Conservation (phyloP, 805 yeast species). For the Candida tallmaniae region DNA sequence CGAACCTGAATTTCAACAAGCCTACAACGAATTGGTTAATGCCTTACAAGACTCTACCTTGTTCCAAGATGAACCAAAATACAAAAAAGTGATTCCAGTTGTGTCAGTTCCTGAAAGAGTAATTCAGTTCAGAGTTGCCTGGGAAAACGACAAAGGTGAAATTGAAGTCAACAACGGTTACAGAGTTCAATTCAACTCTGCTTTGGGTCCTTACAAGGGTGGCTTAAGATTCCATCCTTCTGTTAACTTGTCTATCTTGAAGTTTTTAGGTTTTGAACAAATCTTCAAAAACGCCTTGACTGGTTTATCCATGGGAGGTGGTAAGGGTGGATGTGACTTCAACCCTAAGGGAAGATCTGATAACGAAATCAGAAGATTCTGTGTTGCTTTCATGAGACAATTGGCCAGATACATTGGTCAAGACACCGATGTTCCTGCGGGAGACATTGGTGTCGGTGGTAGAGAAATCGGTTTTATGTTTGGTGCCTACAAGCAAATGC, state of each 20-base stretch:
- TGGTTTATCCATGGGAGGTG: conserved; percentile 98
- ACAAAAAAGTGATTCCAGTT: conserved; percentile 81
- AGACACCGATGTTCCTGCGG: conserved; percentile 98
- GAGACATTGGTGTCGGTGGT: conserved; percentile 98
- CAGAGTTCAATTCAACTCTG: conserved; percentile 98
- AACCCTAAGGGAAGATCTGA: conserved; percentile 95
- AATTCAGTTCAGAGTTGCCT: conserved; percentile 93
- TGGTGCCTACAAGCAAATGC: conserved; percentile 92
- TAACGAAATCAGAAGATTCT: conserved; percentile 93
- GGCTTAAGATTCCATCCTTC: conserved; percentile 98
- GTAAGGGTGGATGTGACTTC: conserved; percentile 98
- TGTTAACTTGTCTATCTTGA: conserved; percentile 90
- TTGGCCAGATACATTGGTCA: conserved; percentile 94
- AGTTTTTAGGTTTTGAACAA: conserved; percentile 97
- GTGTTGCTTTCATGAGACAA: conserved; percentile 93
- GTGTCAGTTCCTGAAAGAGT: conserved; percentile 94
- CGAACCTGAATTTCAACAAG: conserved; percentile 99
- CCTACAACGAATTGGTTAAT: conserved; percentile 85
- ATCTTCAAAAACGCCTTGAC: conserved; percentile 97
- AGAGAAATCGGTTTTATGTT: conserved; percentile 91
- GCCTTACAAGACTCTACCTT: conserved; percentile 90
- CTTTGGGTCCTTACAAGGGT: conserved; percentile 98
- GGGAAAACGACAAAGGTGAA: conserved; percentile 95
- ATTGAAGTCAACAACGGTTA: conserved; percentile 93
- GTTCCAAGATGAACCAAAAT: conserved; percentile 84